Conservation (phyloP, 352 stramenopile genomes). For the Detonula confervacea region DNA sequence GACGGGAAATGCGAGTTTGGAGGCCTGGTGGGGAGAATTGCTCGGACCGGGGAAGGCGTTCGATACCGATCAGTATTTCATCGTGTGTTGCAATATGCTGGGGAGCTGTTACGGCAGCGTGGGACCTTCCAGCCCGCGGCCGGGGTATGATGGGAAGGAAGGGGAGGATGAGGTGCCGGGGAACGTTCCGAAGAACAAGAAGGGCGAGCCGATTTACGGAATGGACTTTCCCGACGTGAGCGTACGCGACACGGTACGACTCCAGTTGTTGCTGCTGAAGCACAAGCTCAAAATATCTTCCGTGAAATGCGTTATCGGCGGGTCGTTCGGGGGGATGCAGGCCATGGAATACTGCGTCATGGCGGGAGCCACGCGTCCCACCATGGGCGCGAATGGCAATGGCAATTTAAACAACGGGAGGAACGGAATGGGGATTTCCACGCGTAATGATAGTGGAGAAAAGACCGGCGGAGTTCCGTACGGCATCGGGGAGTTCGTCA, state of each 20-base stretch:
- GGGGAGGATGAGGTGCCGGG: constrained; percentile 49
- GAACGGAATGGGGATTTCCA: not conserved
- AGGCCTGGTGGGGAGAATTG: constrained; percentile 93
- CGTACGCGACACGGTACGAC: constrained; percentile 91
- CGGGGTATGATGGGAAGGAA: constrained; percentile 40
- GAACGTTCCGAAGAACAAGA: constrained; percentile 41
- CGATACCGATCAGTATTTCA: constrained; percentile 95
- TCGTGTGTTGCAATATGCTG: constrained; percentile 96
- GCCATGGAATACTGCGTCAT: constrained; percentile 95
- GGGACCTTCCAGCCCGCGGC: constrained; percentile 72
- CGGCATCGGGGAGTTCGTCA: constrained; percentile 56
- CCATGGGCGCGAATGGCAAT: not conserved
- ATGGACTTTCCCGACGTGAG: constrained; percentile 91
- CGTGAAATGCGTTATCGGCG: constrained; percentile 92
- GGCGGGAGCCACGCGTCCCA: constrained; percentile 58
- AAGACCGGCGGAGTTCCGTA: constrained; percentile 23
- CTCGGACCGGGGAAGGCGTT: constrained; percentile 89
- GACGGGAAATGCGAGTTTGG: constrained; percentile 92
- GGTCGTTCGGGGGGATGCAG: constrained; percentile 97
- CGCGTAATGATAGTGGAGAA: not conserved
- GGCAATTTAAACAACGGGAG: not conserved
- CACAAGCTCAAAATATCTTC: constrained; percentile 89
- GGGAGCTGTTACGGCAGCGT: constrained; percentile 95
- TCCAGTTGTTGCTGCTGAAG: constrained; percentile 91
- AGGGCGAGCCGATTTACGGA: constrained; percentile 84